Conservation (phyloP, 2,329 filamentous ascomycete genomes). For the Fusarium concolor region DNA sequence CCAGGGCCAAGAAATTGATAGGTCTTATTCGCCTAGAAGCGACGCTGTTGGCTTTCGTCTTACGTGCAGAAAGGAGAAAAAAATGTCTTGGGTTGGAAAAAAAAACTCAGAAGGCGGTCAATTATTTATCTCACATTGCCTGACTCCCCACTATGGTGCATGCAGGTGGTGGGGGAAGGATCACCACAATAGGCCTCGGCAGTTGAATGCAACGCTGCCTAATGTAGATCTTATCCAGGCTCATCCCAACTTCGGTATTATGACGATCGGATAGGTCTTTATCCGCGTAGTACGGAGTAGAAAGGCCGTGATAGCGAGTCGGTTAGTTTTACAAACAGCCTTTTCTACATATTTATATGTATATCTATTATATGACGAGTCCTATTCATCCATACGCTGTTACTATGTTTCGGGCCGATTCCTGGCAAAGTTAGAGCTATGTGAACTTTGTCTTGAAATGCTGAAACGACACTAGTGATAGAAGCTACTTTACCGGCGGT, state of each 20-base stretch:
- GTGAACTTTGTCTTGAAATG: no score
- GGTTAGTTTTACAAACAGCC: no score
- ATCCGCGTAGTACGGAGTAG: background rate
- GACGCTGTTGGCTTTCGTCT: no score
- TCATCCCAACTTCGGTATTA: background rate
- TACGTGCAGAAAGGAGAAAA: background rate
- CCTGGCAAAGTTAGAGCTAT: no score
- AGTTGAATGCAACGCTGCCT: background rate
- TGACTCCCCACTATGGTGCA: slow-evolving; percentile 9
- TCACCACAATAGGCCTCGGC: background rate
- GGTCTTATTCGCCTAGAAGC: background rate
- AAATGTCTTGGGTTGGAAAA: background rate
- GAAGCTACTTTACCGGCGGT: no score
- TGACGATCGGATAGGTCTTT: background rate
- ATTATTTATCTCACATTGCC: slow-evolving; percentile 22
- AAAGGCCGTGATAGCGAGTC: no score
- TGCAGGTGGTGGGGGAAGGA: slow-evolving; percentile 2
- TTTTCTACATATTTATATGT: no score
- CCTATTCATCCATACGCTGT: no score
- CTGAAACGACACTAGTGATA: no score
- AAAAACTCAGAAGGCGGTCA: slow-evolving; percentile 23
- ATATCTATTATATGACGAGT: no score
- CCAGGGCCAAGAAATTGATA: background rate
- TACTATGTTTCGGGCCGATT: no score
- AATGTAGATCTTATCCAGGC: background rate